phyloP scores from a whole-genome alignment of 306 rosid genomes.

The Trifolium fragiferum region DNA sequence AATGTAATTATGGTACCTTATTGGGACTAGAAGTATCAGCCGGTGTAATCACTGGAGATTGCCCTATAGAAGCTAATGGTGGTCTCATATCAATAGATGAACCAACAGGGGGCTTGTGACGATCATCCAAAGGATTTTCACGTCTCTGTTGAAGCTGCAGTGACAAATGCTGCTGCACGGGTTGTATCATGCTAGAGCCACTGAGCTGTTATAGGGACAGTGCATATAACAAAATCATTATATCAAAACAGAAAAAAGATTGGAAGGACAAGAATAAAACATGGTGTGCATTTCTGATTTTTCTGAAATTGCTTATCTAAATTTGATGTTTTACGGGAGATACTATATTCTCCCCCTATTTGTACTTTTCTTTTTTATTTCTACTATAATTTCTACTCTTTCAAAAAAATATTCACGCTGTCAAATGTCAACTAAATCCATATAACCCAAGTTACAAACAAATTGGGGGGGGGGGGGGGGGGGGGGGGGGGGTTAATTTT shows the following conservation, averaged over 20 bases:
- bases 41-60: conserved; percentile 55
- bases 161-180: conserved; percentile 68
- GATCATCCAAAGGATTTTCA: conserved; percentile 75
- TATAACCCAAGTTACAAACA: neutral
- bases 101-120: conserved; percentile 57
- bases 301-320: neutral
- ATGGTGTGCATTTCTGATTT: neutral
- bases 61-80: conserved; percentile 63
- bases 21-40: conserved; percentile 59
- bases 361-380: neutral
- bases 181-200: conserved; percentile 60
- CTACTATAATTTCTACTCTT: neutral
- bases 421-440: conserved; percentile 2
- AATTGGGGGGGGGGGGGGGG: neutral
- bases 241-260: neutral
- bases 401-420: neutral
- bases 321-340: conserved; percentile 26
- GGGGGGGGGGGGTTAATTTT: conserved; percentile 20
- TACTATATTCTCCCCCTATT: neutral
- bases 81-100: conserved; percentile 67
- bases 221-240: conserved; percentile 35
- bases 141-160: conserved; percentile 82
- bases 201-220: conserved; percentile 58
- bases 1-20: conserved; percentile 58
- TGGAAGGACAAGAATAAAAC: conserved; percentile 24